Percentiles rank a stretch among this genome's conserved stretches.
Conservation (phyloP, 1,284 basidiomycete genomes). For the Sphaerobolus stellatus region DNA sequence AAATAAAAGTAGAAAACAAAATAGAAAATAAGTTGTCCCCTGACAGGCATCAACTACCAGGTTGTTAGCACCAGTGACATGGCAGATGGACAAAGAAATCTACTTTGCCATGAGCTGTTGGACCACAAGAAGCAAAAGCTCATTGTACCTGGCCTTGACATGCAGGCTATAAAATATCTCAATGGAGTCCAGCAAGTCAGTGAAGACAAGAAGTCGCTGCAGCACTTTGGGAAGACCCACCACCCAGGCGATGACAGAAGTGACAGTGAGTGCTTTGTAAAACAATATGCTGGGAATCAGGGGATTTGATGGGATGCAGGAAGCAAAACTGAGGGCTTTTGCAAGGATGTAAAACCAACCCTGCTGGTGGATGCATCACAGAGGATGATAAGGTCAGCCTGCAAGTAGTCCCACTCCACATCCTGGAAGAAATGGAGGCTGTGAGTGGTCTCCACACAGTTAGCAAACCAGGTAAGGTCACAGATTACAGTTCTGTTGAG, state of each 20-base stretch:
- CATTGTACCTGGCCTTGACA: neutral
- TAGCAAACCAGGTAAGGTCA: no score
- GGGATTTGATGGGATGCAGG: neutral
- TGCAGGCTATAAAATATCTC: neutral
- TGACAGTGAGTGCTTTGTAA: slow-evolving; percentile 30
- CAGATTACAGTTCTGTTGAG: no score
- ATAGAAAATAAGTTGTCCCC: no score
- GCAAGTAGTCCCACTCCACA: slow-evolving; percentile 21
- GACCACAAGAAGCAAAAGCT: neutral
- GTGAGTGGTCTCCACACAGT: slow-evolving; percentile 19
- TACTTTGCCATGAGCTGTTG: neutral
- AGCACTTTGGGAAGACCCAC: neutral
- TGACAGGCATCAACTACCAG: neutral
- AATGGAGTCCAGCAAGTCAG: neutral
- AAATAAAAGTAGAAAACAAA: no score
- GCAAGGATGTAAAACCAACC: slow-evolving; percentile 30
- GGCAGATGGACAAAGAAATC: neutral
- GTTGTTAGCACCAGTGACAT: neutral
- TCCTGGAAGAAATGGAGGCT: slow-evolving; percentile 32
- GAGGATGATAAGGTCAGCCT: slow-evolving; percentile 25
- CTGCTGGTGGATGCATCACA: slow-evolving; percentile 31
- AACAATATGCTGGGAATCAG: slow-evolving; percentile 27
- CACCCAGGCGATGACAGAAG: slow-evolving; percentile 17
- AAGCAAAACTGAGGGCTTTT: slow-evolving; percentile 17
- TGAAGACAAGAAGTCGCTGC: neutral